phyloP scores from a whole-genome alignment of 192 early-diverging fungal species.

The Glomus cerebriforme region DNA sequence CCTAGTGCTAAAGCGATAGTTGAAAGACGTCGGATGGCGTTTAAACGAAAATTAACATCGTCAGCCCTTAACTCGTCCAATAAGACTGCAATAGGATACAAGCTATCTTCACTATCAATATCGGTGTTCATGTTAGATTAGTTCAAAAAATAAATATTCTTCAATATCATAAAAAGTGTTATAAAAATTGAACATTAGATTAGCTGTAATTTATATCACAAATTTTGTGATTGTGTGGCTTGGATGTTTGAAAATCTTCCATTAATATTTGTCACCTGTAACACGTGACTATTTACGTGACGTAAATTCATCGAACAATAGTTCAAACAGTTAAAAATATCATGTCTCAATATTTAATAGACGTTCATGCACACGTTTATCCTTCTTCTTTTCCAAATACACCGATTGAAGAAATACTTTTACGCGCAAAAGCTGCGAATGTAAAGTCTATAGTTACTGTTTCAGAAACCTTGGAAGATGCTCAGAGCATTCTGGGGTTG shows the following conservation, averaged over 20 bases:
- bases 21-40: conserved; percentile 77
- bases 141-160: neutral
- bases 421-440: conserved; percentile 41
- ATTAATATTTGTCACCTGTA: no score
- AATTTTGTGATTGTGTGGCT: no score
- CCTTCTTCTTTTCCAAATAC: conserved; percentile 45
- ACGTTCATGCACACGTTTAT: conserved; percentile 58
- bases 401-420: conserved; percentile 34
- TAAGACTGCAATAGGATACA: conserved; percentile 88
- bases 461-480: conserved; percentile 54
- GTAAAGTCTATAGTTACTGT: conserved; percentile 51
- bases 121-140: conserved; percentile 42
- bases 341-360: conserved; percentile 34
- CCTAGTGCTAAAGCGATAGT: conserved; percentile 94
- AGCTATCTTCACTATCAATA: conserved; percentile 52
- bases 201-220: neutral
- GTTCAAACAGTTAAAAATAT: no score
- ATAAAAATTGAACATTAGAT: neutral
- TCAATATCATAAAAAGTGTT: neutral
- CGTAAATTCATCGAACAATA: no score
- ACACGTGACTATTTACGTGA: no score
- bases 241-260: no score
- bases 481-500: conserved; percentile 44
- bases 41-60: conserved; percentile 80
- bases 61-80: conserved; percentile 95